Evolutionary conservation across 441 rosid species (phyloP), one percentile per base, ranked within the genome.

Genomic region (Pelargonium myrrhifolium): DNA sequence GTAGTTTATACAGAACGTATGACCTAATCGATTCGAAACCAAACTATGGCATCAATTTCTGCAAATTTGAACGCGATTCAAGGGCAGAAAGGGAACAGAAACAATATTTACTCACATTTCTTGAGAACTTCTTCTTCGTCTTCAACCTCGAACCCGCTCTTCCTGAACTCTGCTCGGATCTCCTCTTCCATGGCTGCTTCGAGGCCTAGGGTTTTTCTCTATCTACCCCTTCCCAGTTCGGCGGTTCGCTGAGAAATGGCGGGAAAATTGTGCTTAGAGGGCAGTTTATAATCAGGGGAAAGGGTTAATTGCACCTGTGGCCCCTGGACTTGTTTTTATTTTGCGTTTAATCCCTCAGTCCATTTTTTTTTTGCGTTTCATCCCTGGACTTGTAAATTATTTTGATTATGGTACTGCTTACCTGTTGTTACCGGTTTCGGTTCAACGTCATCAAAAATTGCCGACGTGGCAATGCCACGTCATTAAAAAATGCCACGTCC

Each of bases 1-100:
- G 63, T 59, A 59, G 63, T 59, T 59, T 10, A 59, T 26, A 59
- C 63, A 59, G 63, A 22, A 59, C 39, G 39, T 59, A 22, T 59
- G 63, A 59, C 63, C 63, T 59, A 10, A 59, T 24, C n/a, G 63
- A 59, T 59, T 59, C 63, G 28, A 58, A 59, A 24, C 63, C 62
- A 59, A 59, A 24, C 63, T 11, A 9, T 59, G 17, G 28, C 39
- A 26, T 59, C 37, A 59, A 59, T 59, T 59, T 59, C 63, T 59
- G 63, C 17, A 59, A 59, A 24, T 59, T 22, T 4, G 63, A 22
- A 59, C 63, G 28, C 11, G 63, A 59, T 24, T n/a, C 17, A 24
- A 35, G 39, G 63, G 63, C 63, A 59, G 11, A 59, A 12, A 4
- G 35, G 62, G 62, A 10, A 56, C 62, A 59, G 35, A 24, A 37